Evolutionary conservation across 495 filamentous ascomycete species (phyloP).

Genomic region (Venustampulla echinocandica): DNA sequence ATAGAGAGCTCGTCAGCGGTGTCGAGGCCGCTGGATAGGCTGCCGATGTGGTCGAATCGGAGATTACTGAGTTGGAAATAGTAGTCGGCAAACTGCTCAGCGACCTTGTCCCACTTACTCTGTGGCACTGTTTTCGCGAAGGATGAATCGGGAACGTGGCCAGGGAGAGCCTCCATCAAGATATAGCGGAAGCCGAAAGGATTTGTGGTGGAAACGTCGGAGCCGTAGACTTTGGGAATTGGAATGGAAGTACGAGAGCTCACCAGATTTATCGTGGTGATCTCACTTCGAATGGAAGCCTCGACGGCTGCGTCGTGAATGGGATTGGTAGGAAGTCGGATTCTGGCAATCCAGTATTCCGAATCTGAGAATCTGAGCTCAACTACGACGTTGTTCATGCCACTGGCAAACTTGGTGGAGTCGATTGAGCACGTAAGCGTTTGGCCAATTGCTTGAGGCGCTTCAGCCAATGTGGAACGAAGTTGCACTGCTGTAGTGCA

Average conservation of each 20-base stretch:
- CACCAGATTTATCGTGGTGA: background rate
- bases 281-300: background rate
- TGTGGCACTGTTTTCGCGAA: background rate
- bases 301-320: background rate
- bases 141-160: background rate
- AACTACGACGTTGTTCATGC: background rate
- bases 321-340: background rate
- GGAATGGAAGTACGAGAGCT: background rate
- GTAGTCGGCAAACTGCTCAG: background rate
- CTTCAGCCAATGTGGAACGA: background rate
- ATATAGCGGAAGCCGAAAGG: background rate
- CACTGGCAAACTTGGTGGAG: background rate
- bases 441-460: too few species aligned
- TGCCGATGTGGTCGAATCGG: background rate
- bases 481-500: background rate
- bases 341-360: background rate
- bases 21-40: background rate
- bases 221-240: background rate
- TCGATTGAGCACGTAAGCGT: background rate
- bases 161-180: background rate
- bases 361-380: background rate
- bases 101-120: background rate
- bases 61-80: background rate
- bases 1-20: background rate
- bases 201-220: background rate